Evolutionary conservation across 768 basidiomycete species (phyloP).

Genomic region (Pleurotus sapidus): DNA sequence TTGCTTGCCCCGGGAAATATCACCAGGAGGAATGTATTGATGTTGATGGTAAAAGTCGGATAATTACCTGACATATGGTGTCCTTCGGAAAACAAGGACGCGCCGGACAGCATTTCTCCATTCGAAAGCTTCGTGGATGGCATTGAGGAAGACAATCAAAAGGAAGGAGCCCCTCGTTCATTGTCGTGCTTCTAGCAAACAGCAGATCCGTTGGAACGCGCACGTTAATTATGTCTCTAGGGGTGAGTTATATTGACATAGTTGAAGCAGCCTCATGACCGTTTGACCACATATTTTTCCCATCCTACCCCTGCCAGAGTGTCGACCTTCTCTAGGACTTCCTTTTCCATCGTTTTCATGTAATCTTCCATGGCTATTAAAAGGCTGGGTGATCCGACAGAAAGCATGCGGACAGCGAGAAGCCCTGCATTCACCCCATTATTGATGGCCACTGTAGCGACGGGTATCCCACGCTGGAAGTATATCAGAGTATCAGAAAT

Average conservation of each 20-base stretch:
- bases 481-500: not conserved
- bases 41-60: no score
- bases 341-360: slow-evolving; percentile 61
- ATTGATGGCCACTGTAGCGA: slow-evolving; percentile 96
- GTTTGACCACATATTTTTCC: slow-evolving; percentile 69
- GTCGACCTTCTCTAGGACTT: slow-evolving; percentile 80
- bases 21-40: no score
- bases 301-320: slow-evolving; percentile 78
- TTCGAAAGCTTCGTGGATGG: no score
- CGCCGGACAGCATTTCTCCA: no score
- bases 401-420: slow-evolving; percentile 88
- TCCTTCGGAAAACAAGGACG: no score
- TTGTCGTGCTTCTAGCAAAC: no score
- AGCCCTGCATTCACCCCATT: slow-evolving; percentile 93
- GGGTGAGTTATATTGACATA: not conserved
- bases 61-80: no score
- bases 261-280: slow-evolving; percentile 12
- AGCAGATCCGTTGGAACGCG: no score
- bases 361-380: slow-evolving; percentile 71
- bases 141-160: no score
- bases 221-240: no score
- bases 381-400: slow-evolving; percentile 66
- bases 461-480: slow-evolving; percentile 87
- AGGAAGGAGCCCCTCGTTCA: no score
- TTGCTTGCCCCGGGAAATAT: no score